phyloP scores from a whole-genome alignment of 495 filamentous ascomycete genomes.

The Xylaria palmicola region DNA sequence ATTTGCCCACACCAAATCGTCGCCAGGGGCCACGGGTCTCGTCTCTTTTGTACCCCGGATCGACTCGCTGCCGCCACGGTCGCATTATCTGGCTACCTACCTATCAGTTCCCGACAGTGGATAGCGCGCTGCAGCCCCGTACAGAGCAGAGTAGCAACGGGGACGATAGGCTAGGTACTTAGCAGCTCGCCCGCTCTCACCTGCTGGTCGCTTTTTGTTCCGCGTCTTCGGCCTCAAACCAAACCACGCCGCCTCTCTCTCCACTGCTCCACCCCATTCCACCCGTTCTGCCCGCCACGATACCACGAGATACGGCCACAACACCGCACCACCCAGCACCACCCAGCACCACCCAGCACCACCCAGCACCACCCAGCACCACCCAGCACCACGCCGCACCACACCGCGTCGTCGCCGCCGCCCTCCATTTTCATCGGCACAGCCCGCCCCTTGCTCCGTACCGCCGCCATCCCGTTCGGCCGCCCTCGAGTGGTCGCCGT shows the following conservation, averaged over 20 bases:
- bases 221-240: constrained; percentile 5
- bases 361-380: background rate
- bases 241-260: background rate
- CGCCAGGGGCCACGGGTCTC: too few species aligned
- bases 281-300: background rate
- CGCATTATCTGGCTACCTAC: too few species aligned
- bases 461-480: background rate
- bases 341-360: background rate
- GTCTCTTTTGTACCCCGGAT: too few species aligned
- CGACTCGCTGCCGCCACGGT: too few species aligned
- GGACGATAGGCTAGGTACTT: too few species aligned
- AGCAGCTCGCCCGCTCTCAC: background rate
- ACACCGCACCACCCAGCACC: background rate
- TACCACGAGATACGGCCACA: too few species aligned
- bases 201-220: constrained; percentile 11
- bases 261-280: background rate
- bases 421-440: constrained; percentile 1
- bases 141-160: too few species aligned
- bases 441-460: background rate
- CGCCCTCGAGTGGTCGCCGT: background rate
- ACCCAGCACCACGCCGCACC: background rate
- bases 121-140: too few species aligned
- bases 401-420: too few species aligned
- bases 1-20: too few species aligned
- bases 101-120: too few species aligned